Conservation (phyloP, 768 basidiomycete genomes). For the Boletellus ananas region DNA sequence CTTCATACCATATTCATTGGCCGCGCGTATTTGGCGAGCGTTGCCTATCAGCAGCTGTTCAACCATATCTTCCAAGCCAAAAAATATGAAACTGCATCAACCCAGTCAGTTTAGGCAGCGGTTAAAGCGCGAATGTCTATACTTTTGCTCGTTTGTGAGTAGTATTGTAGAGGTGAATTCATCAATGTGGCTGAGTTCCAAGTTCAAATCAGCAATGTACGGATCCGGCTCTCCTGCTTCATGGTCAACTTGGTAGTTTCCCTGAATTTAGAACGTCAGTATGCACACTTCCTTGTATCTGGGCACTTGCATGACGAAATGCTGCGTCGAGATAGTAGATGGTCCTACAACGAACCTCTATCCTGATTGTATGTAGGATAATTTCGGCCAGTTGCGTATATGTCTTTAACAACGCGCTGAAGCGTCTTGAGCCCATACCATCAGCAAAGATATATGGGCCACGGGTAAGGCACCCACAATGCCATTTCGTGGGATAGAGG, state of each 20-base stretch:
- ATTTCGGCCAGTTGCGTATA: constrained; percentile 87
- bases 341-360: constrained; percentile 82
- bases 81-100: constrained; percentile 72
- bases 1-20: constrained; percentile 73
- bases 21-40: constrained; percentile 63
- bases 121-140: background rate
- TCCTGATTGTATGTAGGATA: constrained; percentile 80
- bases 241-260: constrained; percentile 76
- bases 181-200: constrained; percentile 72
- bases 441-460: background rate
- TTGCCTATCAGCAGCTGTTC: constrained; percentile 77
- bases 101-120: background rate
- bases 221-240: constrained; percentile 92
- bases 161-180: constrained; percentile 63
- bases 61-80: constrained; percentile 80
- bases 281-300: background rate
- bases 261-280: constrained; percentile 43
- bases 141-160: constrained; percentile 65
- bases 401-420: constrained; percentile 85
- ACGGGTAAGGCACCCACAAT: constrained; percentile 51
- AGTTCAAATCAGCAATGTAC: constrained; percentile 81
- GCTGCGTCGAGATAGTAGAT: constrained; percentile 80
- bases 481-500: constrained; percentile 88
- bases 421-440: constrained; percentile 56
- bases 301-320: constrained; percentile 60